Evolutionary conservation across 2,329 filamentous ascomycete species (phyloP), one percentile per base, ranked within the genome.

Genomic region (Stylonectria norvegica): DNA sequence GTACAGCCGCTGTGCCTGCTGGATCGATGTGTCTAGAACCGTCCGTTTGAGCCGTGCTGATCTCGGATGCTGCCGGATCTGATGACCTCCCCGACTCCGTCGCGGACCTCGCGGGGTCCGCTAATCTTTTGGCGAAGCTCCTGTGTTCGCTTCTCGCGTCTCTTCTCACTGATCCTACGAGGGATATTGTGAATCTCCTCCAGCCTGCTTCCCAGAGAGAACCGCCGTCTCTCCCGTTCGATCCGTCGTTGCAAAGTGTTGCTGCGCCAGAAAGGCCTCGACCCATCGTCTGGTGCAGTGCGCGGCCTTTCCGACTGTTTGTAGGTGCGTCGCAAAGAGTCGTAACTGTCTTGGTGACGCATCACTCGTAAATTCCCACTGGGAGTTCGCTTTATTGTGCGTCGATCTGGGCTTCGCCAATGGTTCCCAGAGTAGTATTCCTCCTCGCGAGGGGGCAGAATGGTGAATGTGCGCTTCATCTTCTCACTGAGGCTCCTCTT

Each of bases 351-450:
- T 5, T 71, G 69, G 39, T 75, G 71, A 47, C 68, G 70, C 60
- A 83, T 73, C 1, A 83, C 78, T 10, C 77, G 69, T 36, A 83
- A 59, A 45, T 75, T 82, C 2, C 79, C 79, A 49, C 78, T 82
- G 4, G 74, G 67, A 5, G 76, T 79, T 35, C 78, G 71, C 32
- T 71, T 70, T 44, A 83, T 79, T 2, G 73, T 81, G 18, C 78
- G 71, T 4, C 78, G 72, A 28, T 81, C 74, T 1, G 69, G 65
- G 3, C 62, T 62, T 20, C 64, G 56, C 18, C 54, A 58, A 11
- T 68, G 62, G 37, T 62, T 56, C 6, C 51, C 49, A 15, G 54
- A 44, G 34, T 58, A 56, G 10, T 47, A 49, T 39, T 67, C 63
- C 17, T 71, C 65, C 32, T 70, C 61, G 3, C 67, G 64, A n/a